phyloP scores from a whole-genome alignment of 176 grass and related monocot genomes.

The Avena atlantica region DNA sequence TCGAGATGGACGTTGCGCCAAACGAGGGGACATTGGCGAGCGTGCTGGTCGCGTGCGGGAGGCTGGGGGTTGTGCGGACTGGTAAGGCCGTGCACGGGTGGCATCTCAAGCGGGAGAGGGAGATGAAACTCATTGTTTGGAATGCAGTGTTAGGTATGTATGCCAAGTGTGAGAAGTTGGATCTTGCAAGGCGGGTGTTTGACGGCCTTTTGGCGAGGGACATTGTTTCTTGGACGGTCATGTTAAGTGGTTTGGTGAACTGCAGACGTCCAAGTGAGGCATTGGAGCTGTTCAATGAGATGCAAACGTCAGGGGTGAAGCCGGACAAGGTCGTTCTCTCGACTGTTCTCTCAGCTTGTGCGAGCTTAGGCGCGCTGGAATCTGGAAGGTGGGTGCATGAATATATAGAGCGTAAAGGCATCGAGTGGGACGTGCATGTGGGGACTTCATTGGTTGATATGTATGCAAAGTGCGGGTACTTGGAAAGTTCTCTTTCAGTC shows the following conservation, averaged over 20 bases:
- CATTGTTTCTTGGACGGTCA: constrained; percentile 54
- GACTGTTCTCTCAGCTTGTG: constrained; percentile 54
- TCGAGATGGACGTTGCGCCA: constrained; percentile 36
- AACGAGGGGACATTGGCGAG: constrained; percentile 45
- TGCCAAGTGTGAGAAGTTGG: constrained; percentile 53
- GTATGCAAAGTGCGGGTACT: constrained; percentile 56
- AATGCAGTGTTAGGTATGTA: constrained; percentile 62
- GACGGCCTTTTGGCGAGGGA: constrained; percentile 41
- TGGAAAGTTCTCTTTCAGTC: constrained; percentile 43
- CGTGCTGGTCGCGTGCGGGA: constrained; percentile 43
- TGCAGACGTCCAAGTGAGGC: constrained; percentile 48
- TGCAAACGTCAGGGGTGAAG: constrained; percentile 47
- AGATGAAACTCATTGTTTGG: constrained; percentile 32
- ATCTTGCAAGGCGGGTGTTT: constrained; percentile 43
- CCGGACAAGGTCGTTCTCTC: constrained; percentile 55
- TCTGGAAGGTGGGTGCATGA: constrained; percentile 56
- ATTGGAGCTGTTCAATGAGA: constrained; percentile 49
- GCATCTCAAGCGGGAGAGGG: constrained; percentile 35
- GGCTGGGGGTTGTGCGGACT: constrained; percentile 22
- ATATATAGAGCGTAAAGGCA: constrained; percentile 54
- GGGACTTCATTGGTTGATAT: constrained; percentile 60
- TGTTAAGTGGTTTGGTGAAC: constrained; percentile 60
- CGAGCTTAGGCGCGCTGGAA: constrained; percentile 48
- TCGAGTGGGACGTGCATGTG: constrained; percentile 59
- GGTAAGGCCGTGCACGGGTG: constrained; percentile 45